Evolutionary conservation across 1,284 basidiomycete genomes (phyloP).

Genomic region (Rhodotorula sp.): DNA sequence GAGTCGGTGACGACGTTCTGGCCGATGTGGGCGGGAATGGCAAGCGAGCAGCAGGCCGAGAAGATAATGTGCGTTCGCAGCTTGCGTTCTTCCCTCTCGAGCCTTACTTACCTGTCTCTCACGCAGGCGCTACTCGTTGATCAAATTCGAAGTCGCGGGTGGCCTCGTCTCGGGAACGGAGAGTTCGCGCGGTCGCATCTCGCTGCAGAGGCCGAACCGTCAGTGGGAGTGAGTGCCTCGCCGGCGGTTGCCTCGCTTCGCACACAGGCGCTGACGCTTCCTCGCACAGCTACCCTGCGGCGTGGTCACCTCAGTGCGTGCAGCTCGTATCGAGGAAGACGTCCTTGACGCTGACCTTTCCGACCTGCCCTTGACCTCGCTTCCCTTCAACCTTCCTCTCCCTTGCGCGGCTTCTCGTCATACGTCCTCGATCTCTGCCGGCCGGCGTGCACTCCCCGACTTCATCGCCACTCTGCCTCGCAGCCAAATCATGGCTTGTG

Average conservation of each 20-base stretch:
- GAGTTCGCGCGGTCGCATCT: slow-evolving; percentile 91
- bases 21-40: slow-evolving; percentile 96
- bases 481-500: slow-evolving; percentile 42
- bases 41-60: slow-evolving; percentile 89
- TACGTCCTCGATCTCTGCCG: no score
- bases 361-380: not conserved
- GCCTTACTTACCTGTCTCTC: not conserved
- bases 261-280: not conserved
- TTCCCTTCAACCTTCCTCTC: not conserved
- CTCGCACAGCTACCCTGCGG: slow-evolving; percentile 45
- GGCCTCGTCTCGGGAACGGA: slow-evolving; percentile 97
- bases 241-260: not conserved
- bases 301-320: slow-evolving; percentile 93
- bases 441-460: no score
- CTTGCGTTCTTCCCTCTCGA: not conserved
- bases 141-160: slow-evolving; percentile 93
- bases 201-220: slow-evolving; percentile 92
- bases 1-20: slow-evolving; percentile 95
- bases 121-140: slow-evolving; percentile 71
- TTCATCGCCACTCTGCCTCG: no score
- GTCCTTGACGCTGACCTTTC: not conserved
- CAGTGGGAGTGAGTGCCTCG: slow-evolving; percentile 68
- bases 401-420: no score
- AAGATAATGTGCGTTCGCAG: slow-evolving; percentile 75
- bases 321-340: not conserved